phyloP scores from a whole-genome alignment of 2,329 filamentous ascomycete genomes.

The Talaromyces funiculosus region DNA sequence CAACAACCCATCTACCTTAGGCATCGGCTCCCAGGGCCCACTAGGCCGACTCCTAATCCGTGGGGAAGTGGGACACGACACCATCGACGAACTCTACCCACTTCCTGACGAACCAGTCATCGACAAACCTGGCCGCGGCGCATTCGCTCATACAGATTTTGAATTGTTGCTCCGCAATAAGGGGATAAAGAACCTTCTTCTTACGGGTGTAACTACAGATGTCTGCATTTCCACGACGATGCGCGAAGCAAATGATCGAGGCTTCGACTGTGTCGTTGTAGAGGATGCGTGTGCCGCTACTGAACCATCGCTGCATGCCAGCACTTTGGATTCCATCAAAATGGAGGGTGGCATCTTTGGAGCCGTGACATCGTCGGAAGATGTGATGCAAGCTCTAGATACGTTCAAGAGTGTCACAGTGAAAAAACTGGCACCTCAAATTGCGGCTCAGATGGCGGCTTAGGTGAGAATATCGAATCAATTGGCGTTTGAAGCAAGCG shows the following conservation, averaged over 20 bases:
- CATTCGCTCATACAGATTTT: conserved; percentile 52
- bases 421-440: conserved; percentile 40
- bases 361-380: conserved; percentile 33
- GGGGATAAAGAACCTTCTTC: conserved; percentile 48
- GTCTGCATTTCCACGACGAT: conserved; percentile 53
- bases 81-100: conserved; percentile 50
- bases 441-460: conserved; percentile 19
- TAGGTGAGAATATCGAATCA: neutral
- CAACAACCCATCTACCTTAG: conserved; percentile 48
- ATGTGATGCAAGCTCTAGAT: conserved; percentile 38
- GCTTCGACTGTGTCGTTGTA: conserved; percentile 50
- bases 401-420: conserved; percentile 38
- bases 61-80: conserved; percentile 54
- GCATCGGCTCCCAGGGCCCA: conserved; percentile 50
- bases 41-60: conserved; percentile 55
- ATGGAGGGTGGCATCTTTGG: conserved; percentile 46
- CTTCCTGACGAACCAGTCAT: conserved; percentile 46
- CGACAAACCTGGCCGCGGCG: conserved; percentile 51
- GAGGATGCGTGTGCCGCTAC: conserved; percentile 46
- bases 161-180: conserved; percentile 48
- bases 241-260: conserved; percentile 52
- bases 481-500: neutral
- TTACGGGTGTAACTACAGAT: conserved; percentile 53
- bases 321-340: conserved; percentile 40
- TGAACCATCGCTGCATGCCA: conserved; percentile 36